A percentile compares a stretch with the other conserved stretches of the same genome.
phyloP scores from a whole-genome alignment of 2,329 filamentous ascomycete genomes.

The Metarhizium robertsii region DNA sequence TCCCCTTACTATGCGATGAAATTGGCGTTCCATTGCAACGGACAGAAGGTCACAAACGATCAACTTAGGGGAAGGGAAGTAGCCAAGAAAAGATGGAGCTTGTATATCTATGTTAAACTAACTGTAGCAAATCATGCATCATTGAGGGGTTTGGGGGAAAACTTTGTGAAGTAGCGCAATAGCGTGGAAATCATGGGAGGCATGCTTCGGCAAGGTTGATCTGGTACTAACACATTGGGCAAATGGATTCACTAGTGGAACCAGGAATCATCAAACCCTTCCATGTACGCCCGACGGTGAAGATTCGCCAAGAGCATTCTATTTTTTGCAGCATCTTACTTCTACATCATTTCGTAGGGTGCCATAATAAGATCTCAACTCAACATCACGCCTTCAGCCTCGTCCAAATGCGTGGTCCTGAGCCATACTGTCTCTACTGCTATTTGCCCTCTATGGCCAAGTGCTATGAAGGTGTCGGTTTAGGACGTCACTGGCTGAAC shows the following conservation, averaged over 20 bases:
- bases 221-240: background rate
- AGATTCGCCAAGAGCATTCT: background rate
- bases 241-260: background rate
- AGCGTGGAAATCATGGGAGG: background rate
- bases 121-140: background rate
- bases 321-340: background rate
- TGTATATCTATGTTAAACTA: background rate
- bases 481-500: background rate
- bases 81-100: background rate
- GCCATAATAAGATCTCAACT: background rate
- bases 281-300: background rate
- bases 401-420: background rate
- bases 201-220: background rate
- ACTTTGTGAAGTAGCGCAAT: background rate
- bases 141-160: background rate
- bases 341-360: background rate
- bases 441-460: background rate
- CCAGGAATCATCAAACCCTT: background rate
- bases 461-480: background rate
- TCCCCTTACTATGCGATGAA: background rate
- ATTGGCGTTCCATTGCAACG: background rate
- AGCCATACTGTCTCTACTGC: background rate
- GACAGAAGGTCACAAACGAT: background rate
- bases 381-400: background rate
- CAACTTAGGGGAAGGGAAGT: background rate